Base-by-base conservation (phyloP, 2,329 filamentous ascomycete species). In the Rutstroemia sp. region DNA sequence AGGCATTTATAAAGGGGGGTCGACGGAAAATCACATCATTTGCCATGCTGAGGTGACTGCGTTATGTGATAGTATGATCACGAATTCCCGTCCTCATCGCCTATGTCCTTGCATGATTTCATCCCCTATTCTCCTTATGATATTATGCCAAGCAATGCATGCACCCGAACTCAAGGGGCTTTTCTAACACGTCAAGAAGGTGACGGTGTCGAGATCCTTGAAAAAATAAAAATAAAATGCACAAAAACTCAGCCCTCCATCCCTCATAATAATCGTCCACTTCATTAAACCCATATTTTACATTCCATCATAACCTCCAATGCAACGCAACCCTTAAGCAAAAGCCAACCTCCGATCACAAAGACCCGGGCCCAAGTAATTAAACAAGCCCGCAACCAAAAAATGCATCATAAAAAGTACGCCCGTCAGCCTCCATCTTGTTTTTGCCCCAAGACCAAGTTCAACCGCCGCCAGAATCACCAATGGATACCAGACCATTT, bases 401-500 rank as follows among this genome's bases (percentile, higher is more conserved):
- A 78, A 54, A 70, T 85, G 82, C 37, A 78, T 19, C 4, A 70
- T 47, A 5, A 79, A 64, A 30, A 81, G 65, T 19, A 75, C 37
- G 3, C 72, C 42, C 48, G 76, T 77, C 14, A 71, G 57, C 41
- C 64, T 61, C 47, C 71, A 53, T 17, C 72, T 71, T 38, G 70
- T 58, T 16, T 73, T 62, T 3, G 71, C 61, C 2, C 73, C 65
- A 34, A 78, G 63, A 19, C 73, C 76, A 9, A 84, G 68, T 57
- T 92, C 89, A 14, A 90, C 63, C 1, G 80, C 82, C 7, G 89
- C 89, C 9, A 92, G 69, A 2, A 79, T 71, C 2, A 95, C 72
- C 1, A 95, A 73, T 2, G 87, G 83, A 61, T 87, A 84, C 5
- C 82, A 76, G 5, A 91, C 72, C 69, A 79, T 79, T 9, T 82